Evolutionary conservation across 768 basidiomycete genomes (phyloP).

Genomic region (Boletus vermiculosoides): DNA sequence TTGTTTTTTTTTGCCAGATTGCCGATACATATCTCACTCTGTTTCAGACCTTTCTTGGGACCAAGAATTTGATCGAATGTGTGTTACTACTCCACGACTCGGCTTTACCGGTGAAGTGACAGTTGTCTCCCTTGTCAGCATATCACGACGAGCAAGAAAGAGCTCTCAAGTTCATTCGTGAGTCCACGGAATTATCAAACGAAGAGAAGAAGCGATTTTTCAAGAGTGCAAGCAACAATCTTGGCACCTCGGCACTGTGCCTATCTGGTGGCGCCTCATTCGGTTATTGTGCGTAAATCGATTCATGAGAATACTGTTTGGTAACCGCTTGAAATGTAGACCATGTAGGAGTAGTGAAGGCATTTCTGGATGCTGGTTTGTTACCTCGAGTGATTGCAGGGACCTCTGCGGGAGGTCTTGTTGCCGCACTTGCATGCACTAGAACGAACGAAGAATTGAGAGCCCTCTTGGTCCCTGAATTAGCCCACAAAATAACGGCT

Average conservation of each 20-base stretch:
- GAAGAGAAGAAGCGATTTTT: conserved; percentile 95
- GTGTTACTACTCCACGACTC: conserved; percentile 17
- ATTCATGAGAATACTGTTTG: not conserved
- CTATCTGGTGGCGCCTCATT: conserved; percentile 95
- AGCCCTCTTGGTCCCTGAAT: conserved; percentile 69
- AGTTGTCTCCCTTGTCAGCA: conserved; percentile 41
- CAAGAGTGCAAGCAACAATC: conserved; percentile 82
- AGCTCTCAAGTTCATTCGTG: conserved; percentile 74
- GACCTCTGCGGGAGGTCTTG: conserved; percentile 88
- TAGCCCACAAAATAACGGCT: conserved; percentile 82
- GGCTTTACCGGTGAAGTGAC: not conserved
- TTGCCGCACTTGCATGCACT: conserved; percentile 76
- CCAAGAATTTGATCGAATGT: conserved; percentile 89
- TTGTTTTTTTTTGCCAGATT: conserved; percentile 2
- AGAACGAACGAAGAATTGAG: conserved; percentile 86
- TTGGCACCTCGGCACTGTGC: conserved; percentile 90
- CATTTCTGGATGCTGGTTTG: conserved; percentile 82
- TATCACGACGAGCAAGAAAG: conserved; percentile 78
- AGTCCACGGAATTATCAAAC: conserved; percentile 65
- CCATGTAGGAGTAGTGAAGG: conserved; percentile 89
- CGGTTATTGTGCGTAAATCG: conserved; percentile 73
- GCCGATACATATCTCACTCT: conserved; percentile 10
- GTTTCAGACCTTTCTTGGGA: conserved; percentile 82
- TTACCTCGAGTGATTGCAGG: conserved; percentile 93
- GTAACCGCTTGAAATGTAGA: conserved; percentile 41